Evolutionary conservation across 345 rosid species (phyloP).

Genomic region (Geranium brycei): DNA sequence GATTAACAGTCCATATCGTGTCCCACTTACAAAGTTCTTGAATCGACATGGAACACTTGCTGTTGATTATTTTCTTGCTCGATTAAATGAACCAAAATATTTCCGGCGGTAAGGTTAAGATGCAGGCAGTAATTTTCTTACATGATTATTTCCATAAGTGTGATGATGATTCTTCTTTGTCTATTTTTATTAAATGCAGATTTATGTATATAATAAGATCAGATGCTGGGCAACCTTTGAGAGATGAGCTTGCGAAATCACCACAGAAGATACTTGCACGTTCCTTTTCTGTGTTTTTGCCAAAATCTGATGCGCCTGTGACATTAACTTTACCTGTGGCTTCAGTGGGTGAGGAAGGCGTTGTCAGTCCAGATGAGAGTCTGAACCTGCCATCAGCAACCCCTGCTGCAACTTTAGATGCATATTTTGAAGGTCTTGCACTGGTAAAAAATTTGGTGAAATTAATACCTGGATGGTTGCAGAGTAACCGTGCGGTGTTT

Average conservation of each 20-base stretch:
- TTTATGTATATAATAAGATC: conserved; percentile 92
- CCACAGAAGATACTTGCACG: conserved; percentile 73
- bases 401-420: conserved; percentile 43
- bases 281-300: conserved; percentile 77
- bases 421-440: conserved; percentile 90
- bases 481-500: conserved; percentile 66
- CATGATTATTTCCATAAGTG: not conserved
- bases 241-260: conserved; percentile 93
- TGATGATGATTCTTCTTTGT: not conserved
- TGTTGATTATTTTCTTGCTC: conserved; percentile 91
- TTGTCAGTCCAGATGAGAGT: conserved; percentile 40
- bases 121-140: not conserved
- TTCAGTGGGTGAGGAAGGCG: conserved; percentile 52
- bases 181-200: conserved; percentile 27
- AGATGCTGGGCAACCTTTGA: conserved; percentile 85
- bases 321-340: conserved; percentile 51
- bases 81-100: conserved; percentile 80
- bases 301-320: conserved; percentile 50
- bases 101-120: conserved; percentile 66
- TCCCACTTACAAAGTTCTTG: conserved; percentile 81
- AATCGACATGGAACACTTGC: conserved; percentile 87
- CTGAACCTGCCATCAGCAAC: conserved; percentile 33
- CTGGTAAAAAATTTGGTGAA: conserved; percentile 83
- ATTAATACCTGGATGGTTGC: conserved; percentile 84
- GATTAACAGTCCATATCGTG: conserved; percentile 96